phyloP scores from a whole-genome alignment of 768 basidiomycete species.

The Hypholoma fasciculare region DNA sequence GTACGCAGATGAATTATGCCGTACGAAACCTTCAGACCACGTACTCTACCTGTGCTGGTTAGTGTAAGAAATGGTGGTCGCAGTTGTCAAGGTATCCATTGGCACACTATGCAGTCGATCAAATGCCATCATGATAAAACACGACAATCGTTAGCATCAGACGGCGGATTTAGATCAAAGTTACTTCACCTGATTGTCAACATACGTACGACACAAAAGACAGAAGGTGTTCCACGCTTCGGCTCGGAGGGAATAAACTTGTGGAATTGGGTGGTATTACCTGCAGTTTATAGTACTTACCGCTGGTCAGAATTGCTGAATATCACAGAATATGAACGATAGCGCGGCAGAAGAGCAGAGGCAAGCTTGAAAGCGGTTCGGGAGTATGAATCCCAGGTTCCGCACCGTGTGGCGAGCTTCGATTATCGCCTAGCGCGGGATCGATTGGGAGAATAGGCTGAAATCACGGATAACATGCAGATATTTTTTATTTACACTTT shows the following conservation, averaged over 20 bases:
- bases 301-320: background rate
- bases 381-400: background rate
- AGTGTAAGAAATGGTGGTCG: background rate
- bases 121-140: background rate
- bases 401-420: constrained; percentile 5
- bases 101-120: background rate
- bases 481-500: background rate
- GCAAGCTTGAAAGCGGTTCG: too few relatives aligned
- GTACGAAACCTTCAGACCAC: background rate
- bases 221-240: background rate
- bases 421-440: background rate
- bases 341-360: background rate
- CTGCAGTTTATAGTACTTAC: background rate
- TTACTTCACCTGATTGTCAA: background rate
- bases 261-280: background rate
- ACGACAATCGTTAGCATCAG: background rate
- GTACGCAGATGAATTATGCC: background rate
- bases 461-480: background rate
- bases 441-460: background rate
- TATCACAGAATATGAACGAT: background rate
- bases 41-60: background rate
- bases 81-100: constrained; percentile 7
- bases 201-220: background rate
- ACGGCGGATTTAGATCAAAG: background rate
- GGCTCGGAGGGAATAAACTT: constrained; percentile 1